Evolutionary conservation across 805 yeast species (phyloP).

Genomic region (Ogataea populi-albae): DNA sequence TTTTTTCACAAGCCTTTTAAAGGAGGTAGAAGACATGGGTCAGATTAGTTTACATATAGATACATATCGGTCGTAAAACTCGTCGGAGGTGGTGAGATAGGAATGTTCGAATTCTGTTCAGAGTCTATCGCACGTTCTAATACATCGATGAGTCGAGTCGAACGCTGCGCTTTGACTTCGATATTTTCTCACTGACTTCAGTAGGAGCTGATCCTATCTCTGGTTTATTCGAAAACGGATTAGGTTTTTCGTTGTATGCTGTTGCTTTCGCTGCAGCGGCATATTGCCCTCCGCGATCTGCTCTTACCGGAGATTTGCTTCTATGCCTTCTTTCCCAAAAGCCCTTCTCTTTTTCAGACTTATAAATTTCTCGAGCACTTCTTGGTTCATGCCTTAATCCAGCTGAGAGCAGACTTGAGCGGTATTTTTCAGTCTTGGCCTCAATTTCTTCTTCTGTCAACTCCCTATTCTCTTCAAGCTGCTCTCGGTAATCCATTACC

Average conservation of each 20-base stretch:
- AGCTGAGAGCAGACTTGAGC: conserved; percentile 18
- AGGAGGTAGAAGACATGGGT: too few species aligned
- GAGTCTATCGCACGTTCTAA: too few species aligned
- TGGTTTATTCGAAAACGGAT: conserved; percentile 16
- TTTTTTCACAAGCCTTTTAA: too few species aligned
- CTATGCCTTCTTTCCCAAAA: conserved; percentile 1
- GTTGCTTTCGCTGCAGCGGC: too few species aligned
- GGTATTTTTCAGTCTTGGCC: conserved; percentile 26
- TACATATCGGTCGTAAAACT: too few species aligned
- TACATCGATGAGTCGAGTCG: too few species aligned
- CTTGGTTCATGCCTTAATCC: neutral
- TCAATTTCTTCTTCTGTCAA: conserved; percentile 38
- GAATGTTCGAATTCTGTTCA: too few species aligned
- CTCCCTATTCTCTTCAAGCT: conserved; percentile 46
- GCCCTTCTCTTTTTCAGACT: conserved; percentile 2
- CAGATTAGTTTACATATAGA: too few species aligned
- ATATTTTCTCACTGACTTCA: neutral
- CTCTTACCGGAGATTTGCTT: conserved; percentile 6
- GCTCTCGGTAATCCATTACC: conserved; percentile 50
- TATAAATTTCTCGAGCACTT: conserved; percentile 2
- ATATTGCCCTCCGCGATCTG: neutral
- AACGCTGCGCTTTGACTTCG: too few species aligned
- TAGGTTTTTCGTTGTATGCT: conserved; percentile 16
- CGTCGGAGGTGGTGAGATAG: too few species aligned
- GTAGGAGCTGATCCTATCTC: neutral